These are phyloP conservation scores for Arthrobotrys pseudoclavata DNA, from an alignment of 2,329 filamentous ascomycete species.

Conservation along the genomic window DNA sequence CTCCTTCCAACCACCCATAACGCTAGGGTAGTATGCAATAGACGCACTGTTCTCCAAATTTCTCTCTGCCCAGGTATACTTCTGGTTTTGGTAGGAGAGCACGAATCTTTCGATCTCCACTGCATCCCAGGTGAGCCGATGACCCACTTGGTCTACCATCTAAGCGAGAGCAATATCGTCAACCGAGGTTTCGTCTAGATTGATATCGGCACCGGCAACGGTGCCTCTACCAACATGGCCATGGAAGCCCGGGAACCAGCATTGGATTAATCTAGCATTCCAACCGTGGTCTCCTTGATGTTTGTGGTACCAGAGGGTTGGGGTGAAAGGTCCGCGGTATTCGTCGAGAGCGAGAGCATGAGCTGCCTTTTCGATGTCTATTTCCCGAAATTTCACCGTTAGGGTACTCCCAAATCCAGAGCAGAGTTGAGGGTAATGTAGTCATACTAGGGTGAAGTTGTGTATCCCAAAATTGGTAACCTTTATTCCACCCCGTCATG, in stretches of 20 bases:
- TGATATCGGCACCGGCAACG: conserved; percentile 11
- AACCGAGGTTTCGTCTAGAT: conserved; percentile 28
- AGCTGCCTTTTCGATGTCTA: conserved; percentile 72
- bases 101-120: conserved; percentile 29
- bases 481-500: conserved; percentile 23
- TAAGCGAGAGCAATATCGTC: conserved; percentile 41
- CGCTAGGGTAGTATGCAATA: conserved; percentile 11
- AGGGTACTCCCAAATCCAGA: not conserved
- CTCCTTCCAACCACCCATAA: conserved; percentile 29
- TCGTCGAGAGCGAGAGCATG: conserved; percentile 74
- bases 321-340: conserved; percentile 70
- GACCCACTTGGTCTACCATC: conserved; percentile 43
- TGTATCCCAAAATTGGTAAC: conserved; percentile 68
- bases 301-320: conserved; percentile 70
- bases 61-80: conserved; percentile 25
- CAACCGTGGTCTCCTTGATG: conserved; percentile 19
- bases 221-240: conserved; percentile 68
- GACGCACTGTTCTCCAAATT: conserved; percentile 36
- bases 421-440: not conserved
- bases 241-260: conserved; percentile 71
- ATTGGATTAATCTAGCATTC: conserved; percentile 30
- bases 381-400: not conserved
- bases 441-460: conserved; percentile 64
- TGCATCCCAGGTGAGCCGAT: conserved; percentile 17
- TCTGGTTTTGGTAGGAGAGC: not conserved